Conservation (phyloP, 2,329 filamentous ascomycete genomes). For the Chrysosporium queenslandicum region DNA sequence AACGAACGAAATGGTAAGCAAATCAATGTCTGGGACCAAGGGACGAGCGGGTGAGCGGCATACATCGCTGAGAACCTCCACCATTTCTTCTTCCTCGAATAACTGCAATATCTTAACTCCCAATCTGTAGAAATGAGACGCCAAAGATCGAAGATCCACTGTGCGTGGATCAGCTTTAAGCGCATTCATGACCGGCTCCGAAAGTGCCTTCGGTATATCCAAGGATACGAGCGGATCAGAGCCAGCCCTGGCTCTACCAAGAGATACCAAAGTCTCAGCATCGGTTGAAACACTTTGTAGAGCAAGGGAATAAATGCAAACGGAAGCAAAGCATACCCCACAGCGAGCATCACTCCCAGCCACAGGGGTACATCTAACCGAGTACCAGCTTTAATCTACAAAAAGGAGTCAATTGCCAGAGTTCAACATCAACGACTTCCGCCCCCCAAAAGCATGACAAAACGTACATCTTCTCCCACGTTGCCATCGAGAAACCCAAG, state of each 20-base stretch:
- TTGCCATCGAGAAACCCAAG: conserved; percentile 86
- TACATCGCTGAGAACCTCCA: conserved; percentile 55
- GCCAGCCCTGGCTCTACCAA: conserved; percentile 4
- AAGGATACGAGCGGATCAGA: conserved; percentile 54
- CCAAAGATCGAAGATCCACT: conserved; percentile 72
- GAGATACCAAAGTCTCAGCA: background rate
- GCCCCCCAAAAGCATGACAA: background rate
- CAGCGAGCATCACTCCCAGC: conserved; percentile 87
- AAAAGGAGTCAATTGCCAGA: background rate
- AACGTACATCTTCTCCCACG: conserved; percentile 48
- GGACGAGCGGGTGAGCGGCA: conserved; percentile 7
- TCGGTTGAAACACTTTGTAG: background rate
- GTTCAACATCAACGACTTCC: no score
- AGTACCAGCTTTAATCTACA: conserved; percentile 66
- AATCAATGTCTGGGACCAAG: background rate
- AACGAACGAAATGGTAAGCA: background rate
- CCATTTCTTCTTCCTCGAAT: conserved; percentile 78
- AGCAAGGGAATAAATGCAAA: background rate
- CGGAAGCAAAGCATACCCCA: conserved; percentile 31
- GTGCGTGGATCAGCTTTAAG: conserved; percentile 81
- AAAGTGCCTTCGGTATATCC: conserved; percentile 68
- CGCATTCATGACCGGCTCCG: conserved; percentile 72
- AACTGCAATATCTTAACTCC: conserved; percentile 78
- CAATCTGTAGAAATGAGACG: conserved; percentile 78
- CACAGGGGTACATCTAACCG: conserved; percentile 78